These are phyloP conservation scores for Pythium phragmitis DNA, from an alignment of 352 stramenopile genomes.

Conservation along the genomic window DNA sequence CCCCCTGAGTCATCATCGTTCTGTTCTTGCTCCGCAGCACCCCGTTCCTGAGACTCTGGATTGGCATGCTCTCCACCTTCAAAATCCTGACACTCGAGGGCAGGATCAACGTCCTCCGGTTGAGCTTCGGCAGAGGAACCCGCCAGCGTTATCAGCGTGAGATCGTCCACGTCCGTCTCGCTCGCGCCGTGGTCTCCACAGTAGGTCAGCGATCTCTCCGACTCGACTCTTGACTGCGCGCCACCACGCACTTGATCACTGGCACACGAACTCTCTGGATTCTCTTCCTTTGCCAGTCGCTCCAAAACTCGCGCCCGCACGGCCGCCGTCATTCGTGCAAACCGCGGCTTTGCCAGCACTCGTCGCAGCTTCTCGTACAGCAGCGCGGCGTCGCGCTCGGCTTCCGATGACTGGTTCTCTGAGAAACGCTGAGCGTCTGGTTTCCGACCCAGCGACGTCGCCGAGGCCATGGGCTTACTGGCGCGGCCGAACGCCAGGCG, in stretches of 20 bases:
- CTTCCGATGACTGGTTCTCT: slow-evolving; percentile 17
- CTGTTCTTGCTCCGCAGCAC: neutral
- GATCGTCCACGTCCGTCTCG: neutral
- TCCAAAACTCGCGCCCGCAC: slow-evolving; percentile 1
- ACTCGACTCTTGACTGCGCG: neutral
- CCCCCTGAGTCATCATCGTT: neutral
- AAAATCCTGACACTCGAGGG: neutral
- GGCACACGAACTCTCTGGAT: neutral
- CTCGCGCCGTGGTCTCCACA: slow-evolving; percentile 1
- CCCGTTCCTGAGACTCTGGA: neutral
- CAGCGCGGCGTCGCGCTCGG: slow-evolving; percentile 9
- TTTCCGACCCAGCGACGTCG: neutral
- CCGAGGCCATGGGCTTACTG: slow-evolving; percentile 13
- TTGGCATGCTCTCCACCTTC: neutral
- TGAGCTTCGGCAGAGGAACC: neutral
- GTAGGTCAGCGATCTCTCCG: slow-evolving; percentile 15
- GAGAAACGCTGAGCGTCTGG: neutral
- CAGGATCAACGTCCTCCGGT: neutral
- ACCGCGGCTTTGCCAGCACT: slow-evolving; percentile 12
- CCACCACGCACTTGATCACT: neutral
- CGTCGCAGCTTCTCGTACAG: slow-evolving; percentile 17
- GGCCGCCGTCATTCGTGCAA: neutral
- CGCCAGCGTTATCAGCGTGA: neutral
- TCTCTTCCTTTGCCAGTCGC: slow-evolving; percentile 12
- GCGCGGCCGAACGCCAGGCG: slow-evolving; percentile 16